A percentile compares a stretch with the other conserved stretches of the same genome.
Conservation (phyloP, 768 basidiomycete species). For the Lentinula sp. region DNA sequence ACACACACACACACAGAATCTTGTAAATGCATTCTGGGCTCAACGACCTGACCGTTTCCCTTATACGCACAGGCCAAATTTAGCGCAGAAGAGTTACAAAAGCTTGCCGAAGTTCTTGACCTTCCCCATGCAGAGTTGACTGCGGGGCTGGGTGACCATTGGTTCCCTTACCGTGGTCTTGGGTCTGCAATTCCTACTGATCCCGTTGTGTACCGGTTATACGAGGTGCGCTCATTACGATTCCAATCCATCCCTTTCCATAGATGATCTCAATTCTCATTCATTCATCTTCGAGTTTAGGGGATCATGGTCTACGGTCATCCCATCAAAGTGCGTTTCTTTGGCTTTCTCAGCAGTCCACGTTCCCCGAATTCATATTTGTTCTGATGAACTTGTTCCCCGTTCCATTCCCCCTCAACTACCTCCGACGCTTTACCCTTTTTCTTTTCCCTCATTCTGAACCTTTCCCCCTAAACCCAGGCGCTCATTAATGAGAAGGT, state of each 20-base stretch:
- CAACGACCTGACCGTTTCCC: not conserved
- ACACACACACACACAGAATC: not conserved
- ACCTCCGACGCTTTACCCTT: not conserved
- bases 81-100: slow-evolving; percentile 48
- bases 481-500: slow-evolving; percentile 78
- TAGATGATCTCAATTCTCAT: not conserved
- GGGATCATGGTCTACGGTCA: slow-evolving; percentile 73
- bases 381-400: not conserved
- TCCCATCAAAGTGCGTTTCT: slow-evolving; percentile 58
- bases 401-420: not conserved
- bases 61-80: slow-evolving; percentile 55
- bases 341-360: not conserved
- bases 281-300: slow-evolving; percentile 22
- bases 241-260: not conserved
- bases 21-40: not conserved
- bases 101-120: slow-evolving; percentile 44
- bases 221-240: slow-evolving; percentile 46
- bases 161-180: slow-evolving; percentile 72
- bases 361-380: not conserved
- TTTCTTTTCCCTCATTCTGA: not conserved
- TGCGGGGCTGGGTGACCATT: slow-evolving; percentile 50
- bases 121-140: slow-evolving; percentile 32
- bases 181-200: slow-evolving; percentile 71
- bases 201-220: slow-evolving; percentile 76
- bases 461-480: slow-evolving; percentile 19